phyloP scores from a whole-genome alignment of 2,329 filamentous ascomycete species.

The Sporothrix euskadiensis region DNA sequence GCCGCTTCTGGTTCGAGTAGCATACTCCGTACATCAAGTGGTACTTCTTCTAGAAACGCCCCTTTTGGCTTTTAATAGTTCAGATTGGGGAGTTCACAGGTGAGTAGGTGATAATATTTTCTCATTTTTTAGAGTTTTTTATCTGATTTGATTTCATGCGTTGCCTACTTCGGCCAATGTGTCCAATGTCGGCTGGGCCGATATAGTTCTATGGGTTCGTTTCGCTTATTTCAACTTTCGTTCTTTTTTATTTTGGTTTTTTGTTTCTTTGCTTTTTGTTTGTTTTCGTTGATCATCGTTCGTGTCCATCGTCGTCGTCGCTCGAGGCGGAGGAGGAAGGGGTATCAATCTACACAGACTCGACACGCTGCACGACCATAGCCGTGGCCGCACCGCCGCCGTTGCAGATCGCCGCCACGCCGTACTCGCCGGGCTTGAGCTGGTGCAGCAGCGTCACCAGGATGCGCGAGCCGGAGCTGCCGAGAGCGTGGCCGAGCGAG shows the following conservation, averaged over 20 bases:
- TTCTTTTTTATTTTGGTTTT: neutral
- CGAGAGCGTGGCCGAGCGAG: constrained; percentile 85
- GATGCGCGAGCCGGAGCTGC: constrained; percentile 90
- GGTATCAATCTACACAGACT: constrained; percentile 48
- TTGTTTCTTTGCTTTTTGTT: neutral
- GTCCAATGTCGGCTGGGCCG: neutral
- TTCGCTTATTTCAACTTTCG: neutral
- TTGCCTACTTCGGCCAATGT: neutral
- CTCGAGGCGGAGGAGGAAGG: too few relatives aligned
- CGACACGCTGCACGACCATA: constrained; percentile 83
- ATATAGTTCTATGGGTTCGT: neutral
- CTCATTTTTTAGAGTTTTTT: neutral
- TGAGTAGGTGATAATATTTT: neutral
- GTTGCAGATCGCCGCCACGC: constrained; percentile 94
- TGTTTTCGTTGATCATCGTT: neutral
- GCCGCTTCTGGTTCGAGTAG: neutral
- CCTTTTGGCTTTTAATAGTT: neutral
- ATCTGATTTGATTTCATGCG: neutral
- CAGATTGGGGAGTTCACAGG: too few relatives aligned
- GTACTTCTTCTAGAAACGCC: neutral
- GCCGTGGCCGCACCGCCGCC: constrained; percentile 91
- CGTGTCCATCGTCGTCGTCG: neutral
- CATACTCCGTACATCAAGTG: neutral
- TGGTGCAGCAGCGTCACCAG: constrained; percentile 89
- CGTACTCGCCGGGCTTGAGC: constrained; percentile 88